A percentile compares a stretch with the other conserved stretches of the same genome.
Conservation (phyloP, 2,329 filamentous ascomycete genomes). For the Clonostachys sp. region DNA sequence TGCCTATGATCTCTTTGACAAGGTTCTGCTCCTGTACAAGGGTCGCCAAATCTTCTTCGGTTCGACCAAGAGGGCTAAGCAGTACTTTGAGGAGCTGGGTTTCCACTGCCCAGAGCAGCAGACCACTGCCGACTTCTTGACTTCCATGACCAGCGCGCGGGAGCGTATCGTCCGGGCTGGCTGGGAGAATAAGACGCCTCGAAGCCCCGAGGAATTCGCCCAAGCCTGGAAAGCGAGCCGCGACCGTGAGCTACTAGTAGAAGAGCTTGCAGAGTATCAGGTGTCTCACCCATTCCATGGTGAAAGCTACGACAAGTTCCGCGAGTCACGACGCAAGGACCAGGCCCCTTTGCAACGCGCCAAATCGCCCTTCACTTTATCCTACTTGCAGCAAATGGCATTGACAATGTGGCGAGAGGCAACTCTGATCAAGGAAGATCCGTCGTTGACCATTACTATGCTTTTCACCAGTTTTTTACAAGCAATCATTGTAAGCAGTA, state of each 20-base stretch:
- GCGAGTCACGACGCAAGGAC: slow-evolving; percentile 3
- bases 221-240: slow-evolving; percentile 15
- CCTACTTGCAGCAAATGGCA: slow-evolving; percentile 34
- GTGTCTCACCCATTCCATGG: slow-evolving; percentile 12
- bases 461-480: slow-evolving; percentile 28
- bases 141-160: slow-evolving; percentile 58
- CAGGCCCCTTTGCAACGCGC: slow-evolving; percentile 24
- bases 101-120: slow-evolving; percentile 62
- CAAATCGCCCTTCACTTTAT: slow-evolving; percentile 40
- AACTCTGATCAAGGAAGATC: slow-evolving; percentile 5
- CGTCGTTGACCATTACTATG: slow-evolving; percentile 21
- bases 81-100: slow-evolving; percentile 64
- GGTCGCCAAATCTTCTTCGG: slow-evolving; percentile 61
- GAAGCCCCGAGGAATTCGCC: slow-evolving; percentile 20
- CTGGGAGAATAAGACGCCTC: slow-evolving; percentile 34
- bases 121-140: slow-evolving; percentile 69
- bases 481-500: slow-evolving; percentile 55
- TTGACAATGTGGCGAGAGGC: slow-evolving; percentile 26
- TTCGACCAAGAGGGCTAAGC: slow-evolving; percentile 49
- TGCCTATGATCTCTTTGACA: slow-evolving; percentile 54
- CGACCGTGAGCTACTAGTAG: slow-evolving; percentile 12
- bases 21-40: slow-evolving; percentile 67
- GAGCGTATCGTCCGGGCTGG: slow-evolving; percentile 52
- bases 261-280: slow-evolving; percentile 20
- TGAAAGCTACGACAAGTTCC: slow-evolving; percentile 11